These are phyloP conservation scores for Syncephalis plumigaleata DNA, from an alignment of 371 early-diverging fungal genomes.

Conservation along the genomic window DNA sequence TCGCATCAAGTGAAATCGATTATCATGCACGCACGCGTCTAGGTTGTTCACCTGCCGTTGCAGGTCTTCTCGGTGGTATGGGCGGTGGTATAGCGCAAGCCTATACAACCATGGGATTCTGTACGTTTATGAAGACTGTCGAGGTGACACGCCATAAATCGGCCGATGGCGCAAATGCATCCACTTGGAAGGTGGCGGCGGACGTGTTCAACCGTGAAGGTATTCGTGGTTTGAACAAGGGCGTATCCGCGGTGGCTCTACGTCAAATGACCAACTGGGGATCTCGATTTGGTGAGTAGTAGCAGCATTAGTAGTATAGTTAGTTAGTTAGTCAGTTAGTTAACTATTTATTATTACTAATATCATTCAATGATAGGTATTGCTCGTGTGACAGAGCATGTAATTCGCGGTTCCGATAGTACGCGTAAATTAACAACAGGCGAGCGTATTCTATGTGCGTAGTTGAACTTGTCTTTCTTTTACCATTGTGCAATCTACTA, in stretches of 20 bases:
- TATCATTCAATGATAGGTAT: conserved; percentile 2
- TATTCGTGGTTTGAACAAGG: conserved; percentile 89
- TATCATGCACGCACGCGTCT: conserved; percentile 27
- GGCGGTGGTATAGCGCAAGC: conserved; percentile 83
- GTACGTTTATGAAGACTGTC: conserved; percentile 98
- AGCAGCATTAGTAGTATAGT: background rate
- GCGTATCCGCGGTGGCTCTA: conserved; percentile 78
- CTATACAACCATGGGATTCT: conserved; percentile 96
- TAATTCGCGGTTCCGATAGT: conserved; percentile 1
- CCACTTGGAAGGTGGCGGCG: conserved; percentile 65
- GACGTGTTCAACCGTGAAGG: conserved; percentile 87
- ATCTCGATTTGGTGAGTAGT: conserved; percentile 59
- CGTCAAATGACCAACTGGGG: conserved; percentile 97
- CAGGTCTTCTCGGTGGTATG: conserved; percentile 86
- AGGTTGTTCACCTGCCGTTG: conserved; percentile 38
- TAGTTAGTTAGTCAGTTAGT: no score
- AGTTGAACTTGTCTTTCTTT: background rate
- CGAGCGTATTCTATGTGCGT: conserved; percentile 2
- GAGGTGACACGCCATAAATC: conserved; percentile 92
- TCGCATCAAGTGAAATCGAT: conserved; percentile 87
- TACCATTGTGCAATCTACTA: no score
- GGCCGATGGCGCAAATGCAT: conserved; percentile 25
- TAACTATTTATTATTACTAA: no score
- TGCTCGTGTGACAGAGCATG: conserved; percentile 2
- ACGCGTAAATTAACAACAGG: background rate